Evolutionary conservation across 306 rosid genomes (phyloP).

Genomic region (Lithocarpus polystachyus): DNA sequence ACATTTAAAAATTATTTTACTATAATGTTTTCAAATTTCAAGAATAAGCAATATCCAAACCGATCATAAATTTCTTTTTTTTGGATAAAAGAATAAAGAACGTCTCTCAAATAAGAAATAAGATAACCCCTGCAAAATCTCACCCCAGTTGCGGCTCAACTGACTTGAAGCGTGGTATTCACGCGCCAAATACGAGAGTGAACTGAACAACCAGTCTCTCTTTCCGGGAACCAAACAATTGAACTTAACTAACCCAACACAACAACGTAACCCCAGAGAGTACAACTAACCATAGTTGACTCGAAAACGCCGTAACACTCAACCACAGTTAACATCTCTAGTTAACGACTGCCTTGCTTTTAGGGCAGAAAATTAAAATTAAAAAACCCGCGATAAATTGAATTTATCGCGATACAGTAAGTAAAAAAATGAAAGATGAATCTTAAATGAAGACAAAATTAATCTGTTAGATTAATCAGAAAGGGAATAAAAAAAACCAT

Average conservation of each 20-base stretch:
- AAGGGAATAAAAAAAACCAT: conserved; percentile 16
- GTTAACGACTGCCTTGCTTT: conserved; percentile 13
- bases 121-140: not conserved
- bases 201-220: not conserved
- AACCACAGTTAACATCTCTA: conserved; percentile 3
- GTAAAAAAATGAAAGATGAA: not conserved
- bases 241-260: not conserved
- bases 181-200: not conserved
- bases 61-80: too few species aligned
- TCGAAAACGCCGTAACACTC: not conserved
- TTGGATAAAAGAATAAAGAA: too few species aligned
- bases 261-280: not conserved
- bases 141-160: not conserved
- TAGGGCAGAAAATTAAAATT: not conserved
- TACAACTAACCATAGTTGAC: conserved; percentile 9
- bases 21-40: too few species aligned
- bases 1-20: too few species aligned
- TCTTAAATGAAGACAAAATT: not conserved
- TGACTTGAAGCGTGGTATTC: not conserved
- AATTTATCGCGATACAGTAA: conserved; percentile 11
- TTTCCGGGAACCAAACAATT: not conserved
- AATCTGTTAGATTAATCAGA: conserved; percentile 4
- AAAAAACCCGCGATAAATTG: not conserved
- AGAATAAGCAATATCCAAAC: accelerated
- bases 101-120: too few species aligned